Evolutionary conservation across 768 basidiomycete genomes (phyloP).

Genomic region (Termitomyces sp.): DNA sequence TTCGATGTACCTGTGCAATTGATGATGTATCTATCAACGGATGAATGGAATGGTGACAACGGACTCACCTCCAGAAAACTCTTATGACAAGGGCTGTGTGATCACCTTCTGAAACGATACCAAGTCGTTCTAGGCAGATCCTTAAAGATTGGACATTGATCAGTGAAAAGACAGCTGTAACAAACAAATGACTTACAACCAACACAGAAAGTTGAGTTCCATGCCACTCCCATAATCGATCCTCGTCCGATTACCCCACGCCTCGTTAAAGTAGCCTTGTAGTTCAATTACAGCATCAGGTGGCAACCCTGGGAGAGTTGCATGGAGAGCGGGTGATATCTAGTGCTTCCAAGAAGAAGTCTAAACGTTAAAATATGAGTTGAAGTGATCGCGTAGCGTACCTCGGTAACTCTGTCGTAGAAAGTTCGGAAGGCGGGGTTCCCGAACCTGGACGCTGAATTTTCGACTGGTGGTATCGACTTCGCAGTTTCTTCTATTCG

Average conservation of each 20-base stretch:
- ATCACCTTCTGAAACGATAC: constrained; percentile 60
- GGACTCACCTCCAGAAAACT: constrained; percentile 82
- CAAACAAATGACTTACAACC: constrained; percentile 63
- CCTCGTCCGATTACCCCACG: constrained; percentile 88
- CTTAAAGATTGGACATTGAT: constrained; percentile 36
- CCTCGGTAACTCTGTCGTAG: constrained; percentile 78
- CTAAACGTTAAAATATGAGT: background rate
- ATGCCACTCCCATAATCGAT: constrained; percentile 99
- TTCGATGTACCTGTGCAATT: constrained; percentile 64
- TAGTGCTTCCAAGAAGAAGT: constrained; percentile 21
- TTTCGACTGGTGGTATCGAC: constrained; percentile 83
- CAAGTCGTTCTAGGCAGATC: constrained; percentile 74
- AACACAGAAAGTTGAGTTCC: constrained; percentile 97
- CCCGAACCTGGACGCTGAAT: constrained; percentile 88
- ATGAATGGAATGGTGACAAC: background rate
- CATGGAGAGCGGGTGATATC: constrained; percentile 58
- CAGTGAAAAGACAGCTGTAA: background rate
- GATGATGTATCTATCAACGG: constrained; percentile 28
- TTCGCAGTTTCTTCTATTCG: constrained; percentile 62
- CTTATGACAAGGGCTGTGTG: constrained; percentile 71
- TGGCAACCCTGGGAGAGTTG: constrained; percentile 53
- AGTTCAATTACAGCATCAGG: constrained; percentile 62
- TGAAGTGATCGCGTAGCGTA: constrained; percentile 23
- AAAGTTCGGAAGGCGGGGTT: constrained; percentile 96
- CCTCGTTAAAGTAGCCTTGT: constrained; percentile 75